Evolutionary conservation across 1,284 basidiomycete species (phyloP).

Genomic region (Chiua sp.): DNA sequence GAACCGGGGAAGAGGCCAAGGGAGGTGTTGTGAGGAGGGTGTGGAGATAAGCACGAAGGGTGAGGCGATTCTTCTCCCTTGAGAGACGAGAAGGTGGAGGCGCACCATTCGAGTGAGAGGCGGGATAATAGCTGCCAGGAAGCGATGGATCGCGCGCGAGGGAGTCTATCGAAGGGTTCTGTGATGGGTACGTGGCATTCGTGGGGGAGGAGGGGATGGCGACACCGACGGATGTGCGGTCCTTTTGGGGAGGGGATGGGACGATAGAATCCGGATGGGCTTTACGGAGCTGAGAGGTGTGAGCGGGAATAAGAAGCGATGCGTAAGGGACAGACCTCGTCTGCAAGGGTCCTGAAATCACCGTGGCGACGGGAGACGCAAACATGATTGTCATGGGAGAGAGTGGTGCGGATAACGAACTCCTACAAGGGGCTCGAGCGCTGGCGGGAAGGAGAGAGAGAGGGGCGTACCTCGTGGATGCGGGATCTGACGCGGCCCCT

Average conservation of each 20-base stretch:
- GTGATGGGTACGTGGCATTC: not conserved
- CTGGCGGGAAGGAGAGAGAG: slow-evolving; percentile 10
- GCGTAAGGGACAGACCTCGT: slow-evolving; percentile 62
- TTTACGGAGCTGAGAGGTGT: slow-evolving; percentile 70
- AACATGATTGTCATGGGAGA: slow-evolving; percentile 74
- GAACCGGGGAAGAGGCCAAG: slow-evolving; percentile 84
- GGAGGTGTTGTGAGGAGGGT: slow-evolving; percentile 75
- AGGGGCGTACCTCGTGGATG: slow-evolving; percentile 74
- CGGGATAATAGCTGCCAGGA: slow-evolving; percentile 9
- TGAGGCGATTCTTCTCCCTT: slow-evolving; percentile 95
- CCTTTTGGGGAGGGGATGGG: slow-evolving; percentile 85
- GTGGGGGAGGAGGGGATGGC: slow-evolving; percentile 13
- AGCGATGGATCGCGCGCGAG: slow-evolving; percentile 3
- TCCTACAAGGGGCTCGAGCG: slow-evolving; percentile 57
- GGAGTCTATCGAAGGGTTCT: slow-evolving; percentile 6
- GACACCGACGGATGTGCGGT: slow-evolving; percentile 71
- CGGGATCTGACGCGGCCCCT: slow-evolving; percentile 85
- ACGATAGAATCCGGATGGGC: slow-evolving; percentile 82
- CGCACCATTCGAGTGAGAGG: not conserved
- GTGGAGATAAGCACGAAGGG: slow-evolving; percentile 91
- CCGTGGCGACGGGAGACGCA: slow-evolving; percentile 95
- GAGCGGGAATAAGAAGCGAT: slow-evolving; percentile 13
- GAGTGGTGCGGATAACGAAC: slow-evolving; percentile 91
- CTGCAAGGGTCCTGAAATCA: slow-evolving; percentile 88
- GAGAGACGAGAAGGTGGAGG: slow-evolving; percentile 59